Conservation (phyloP, 208 protist species). For the Balamuthia mandrillaris region DNA sequence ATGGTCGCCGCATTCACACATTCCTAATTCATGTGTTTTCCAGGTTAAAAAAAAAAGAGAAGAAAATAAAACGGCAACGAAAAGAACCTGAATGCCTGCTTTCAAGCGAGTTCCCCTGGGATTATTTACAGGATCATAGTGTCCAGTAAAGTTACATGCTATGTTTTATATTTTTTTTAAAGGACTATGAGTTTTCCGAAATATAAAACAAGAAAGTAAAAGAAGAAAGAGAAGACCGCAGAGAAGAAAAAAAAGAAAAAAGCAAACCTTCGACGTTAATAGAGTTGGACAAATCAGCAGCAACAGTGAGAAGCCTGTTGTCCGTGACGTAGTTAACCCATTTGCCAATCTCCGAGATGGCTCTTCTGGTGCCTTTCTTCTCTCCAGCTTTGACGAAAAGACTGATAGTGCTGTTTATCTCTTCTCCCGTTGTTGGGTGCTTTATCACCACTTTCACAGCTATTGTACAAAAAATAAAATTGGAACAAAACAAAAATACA, state of each 20-base stretch:
- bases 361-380: conserved; percentile 38
- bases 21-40: conserved; percentile 38
- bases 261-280: no score
- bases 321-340: conserved; percentile 43
- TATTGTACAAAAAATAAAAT: no score
- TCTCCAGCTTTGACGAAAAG: neutral
- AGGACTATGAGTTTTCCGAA: no score
- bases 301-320: conserved; percentile 28
- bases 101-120: conserved; percentile 27
- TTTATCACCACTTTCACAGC: conserved; percentile 10
- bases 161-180: no score
- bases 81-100: neutral
- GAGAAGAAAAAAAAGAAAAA: no score
- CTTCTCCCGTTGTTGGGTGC: conserved; percentile 27
- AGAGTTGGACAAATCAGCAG: conserved; percentile 41
- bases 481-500: no score
- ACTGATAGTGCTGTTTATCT: neutral
- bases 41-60: neutral
- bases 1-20: conserved; percentile 30
- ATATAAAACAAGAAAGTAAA: no score
- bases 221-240: no score
- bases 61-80: no score
- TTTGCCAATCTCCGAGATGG: conserved; percentile 43
- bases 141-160: conserved; percentile 25
- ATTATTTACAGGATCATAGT: conserved; percentile 34